Base-by-base conservation (phyloP, 192 early-diverging fungal species). In the Coemansia sp. region DNA sequence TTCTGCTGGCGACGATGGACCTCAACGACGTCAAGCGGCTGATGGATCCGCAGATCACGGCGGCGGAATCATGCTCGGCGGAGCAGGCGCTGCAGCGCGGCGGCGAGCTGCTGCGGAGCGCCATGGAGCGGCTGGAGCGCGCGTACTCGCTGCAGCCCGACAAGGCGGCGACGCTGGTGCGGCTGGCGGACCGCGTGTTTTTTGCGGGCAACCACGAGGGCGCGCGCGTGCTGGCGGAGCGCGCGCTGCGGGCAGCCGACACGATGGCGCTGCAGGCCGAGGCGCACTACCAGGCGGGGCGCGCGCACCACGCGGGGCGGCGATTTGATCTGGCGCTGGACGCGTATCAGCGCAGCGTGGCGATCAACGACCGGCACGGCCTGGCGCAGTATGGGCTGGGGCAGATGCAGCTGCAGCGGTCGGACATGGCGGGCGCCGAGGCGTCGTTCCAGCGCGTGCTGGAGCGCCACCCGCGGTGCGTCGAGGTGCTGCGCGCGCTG, bases 341-440 rank as follows among this genome's bases (percentile, higher is more conserved):
- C 18, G 78, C 79, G 37, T 94, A 90, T 68, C 42, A 68, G 38
- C 73, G 88, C 54, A 80, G 86, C 18, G 65, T 84, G 13, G 63
- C 62, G 8, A 69, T 87, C 54, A 87, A 91, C 78, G 81, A 85
- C 3, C 63, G 78, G 10, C 88, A 92, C 47, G 37, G 80, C 2
- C 30, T 85, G 51, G 83, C 86, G 15, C 86, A 84, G 56, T 95
- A 85, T 63, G 87, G 87, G 3, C 60, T 92, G 34, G 91, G 88
- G 2, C 87, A 93, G 64, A 84, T 88, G 65, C 77, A 85, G 27
- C 62, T 92, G 8, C 70, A 77, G 38, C 69, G 67, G 34, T 52
- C 55, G 0, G 60, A 77, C 49, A 66, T 66, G 58, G 58, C 70
- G 10, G 60, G 65, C 25, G 77, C 73, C 27, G 65, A 77, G 46